These are phyloP conservation scores for Rhizomucor pusillus DNA, from an alignment of 371 early-diverging fungal genomes.

Conservation along the genomic window DNA sequence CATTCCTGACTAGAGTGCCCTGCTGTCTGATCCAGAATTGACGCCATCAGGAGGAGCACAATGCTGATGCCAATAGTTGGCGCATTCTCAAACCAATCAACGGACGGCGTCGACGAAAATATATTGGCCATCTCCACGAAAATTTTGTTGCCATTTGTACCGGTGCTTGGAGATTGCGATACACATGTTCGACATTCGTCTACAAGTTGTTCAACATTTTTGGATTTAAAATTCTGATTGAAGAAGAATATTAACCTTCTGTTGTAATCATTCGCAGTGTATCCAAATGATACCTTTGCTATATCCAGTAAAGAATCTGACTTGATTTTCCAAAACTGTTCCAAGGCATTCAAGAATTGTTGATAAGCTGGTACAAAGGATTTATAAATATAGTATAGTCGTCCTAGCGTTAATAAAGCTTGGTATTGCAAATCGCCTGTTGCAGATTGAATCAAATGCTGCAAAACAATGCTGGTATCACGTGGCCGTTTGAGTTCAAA, in stretches of 20 bases:
- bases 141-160: constrained; percentile 16
- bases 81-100: constrained; percentile 12
- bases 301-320: constrained; percentile 6
- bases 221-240: not conserved
- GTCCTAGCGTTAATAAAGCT: constrained; percentile 20
- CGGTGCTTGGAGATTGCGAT: constrained; percentile 13
- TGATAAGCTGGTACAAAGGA: constrained; percentile 4
- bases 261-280: not conserved
- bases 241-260: not conserved
- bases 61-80: not conserved
- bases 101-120: no score
- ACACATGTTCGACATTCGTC: constrained; percentile 18
- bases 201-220: constrained; percentile 10
- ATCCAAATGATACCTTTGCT: constrained; percentile 16
- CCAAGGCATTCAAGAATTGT: constrained; percentile 17
- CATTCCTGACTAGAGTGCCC: no score
- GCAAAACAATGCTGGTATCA: not conserved
- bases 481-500: not conserved
- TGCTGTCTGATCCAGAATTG: no score
- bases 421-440: constrained; percentile 13
- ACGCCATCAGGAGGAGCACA: constrained; percentile 1
- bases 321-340: constrained; percentile 20
- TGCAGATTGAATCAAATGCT: constrained; percentile 7
- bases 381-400: constrained; percentile 30
- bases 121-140: constrained; percentile 21